Conservation (phyloP, 2,329 filamentous ascomycete species). For the Emergomyces orientalis region DNA sequence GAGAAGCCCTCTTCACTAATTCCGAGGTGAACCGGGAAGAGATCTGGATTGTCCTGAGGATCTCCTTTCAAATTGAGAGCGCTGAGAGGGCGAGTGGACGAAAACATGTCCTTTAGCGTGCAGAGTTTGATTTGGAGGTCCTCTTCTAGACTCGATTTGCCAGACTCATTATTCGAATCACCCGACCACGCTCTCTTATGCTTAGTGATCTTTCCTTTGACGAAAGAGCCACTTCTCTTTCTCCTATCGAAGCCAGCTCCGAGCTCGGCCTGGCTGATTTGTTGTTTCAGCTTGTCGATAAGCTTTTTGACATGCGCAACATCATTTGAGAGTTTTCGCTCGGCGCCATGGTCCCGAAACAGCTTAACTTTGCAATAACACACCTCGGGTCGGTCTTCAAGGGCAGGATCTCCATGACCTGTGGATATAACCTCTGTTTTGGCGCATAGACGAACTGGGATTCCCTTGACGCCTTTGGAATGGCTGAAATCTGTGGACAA, state of each 20-base stretch:
- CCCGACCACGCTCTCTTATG: constrained; percentile 95
- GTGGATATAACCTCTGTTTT: constrained; percentile 59
- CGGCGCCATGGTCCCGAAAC: constrained; percentile 90
- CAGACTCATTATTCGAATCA: constrained; percentile 54
- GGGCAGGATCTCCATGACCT: constrained; percentile 13
- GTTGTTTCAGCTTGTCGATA: constrained; percentile 91
- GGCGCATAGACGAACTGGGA: constrained; percentile 82
- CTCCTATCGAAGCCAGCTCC: constrained; percentile 53
- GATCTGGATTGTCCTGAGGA: constrained; percentile 37
- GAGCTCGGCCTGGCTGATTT: constrained; percentile 66
- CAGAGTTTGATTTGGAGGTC: constrained; percentile 38
- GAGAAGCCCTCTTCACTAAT: constrained; percentile 24
- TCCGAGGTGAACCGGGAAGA: constrained; percentile 33
- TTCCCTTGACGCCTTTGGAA: constrained; percentile 96
- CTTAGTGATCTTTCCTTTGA: constrained; percentile 57
- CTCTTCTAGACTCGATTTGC: constrained; percentile 34
- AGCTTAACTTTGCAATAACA: constrained; percentile 96
- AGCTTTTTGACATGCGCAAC: constrained; percentile 91
- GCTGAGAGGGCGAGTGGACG: constrained; percentile 36
- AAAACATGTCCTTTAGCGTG: constrained; percentile 40
- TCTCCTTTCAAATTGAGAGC: constrained; percentile 37
- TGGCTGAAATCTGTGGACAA: constrained; percentile 97
- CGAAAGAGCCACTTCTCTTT: constrained; percentile 47
- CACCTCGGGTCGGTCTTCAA: constrained; percentile 35
- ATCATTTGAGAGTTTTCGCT: constrained; percentile 90